Percentiles rank a stretch among this genome's conserved stretches.
phyloP scores from a whole-genome alignment of 2,329 filamentous ascomycete species.

The Bipolaris gigantea region DNA sequence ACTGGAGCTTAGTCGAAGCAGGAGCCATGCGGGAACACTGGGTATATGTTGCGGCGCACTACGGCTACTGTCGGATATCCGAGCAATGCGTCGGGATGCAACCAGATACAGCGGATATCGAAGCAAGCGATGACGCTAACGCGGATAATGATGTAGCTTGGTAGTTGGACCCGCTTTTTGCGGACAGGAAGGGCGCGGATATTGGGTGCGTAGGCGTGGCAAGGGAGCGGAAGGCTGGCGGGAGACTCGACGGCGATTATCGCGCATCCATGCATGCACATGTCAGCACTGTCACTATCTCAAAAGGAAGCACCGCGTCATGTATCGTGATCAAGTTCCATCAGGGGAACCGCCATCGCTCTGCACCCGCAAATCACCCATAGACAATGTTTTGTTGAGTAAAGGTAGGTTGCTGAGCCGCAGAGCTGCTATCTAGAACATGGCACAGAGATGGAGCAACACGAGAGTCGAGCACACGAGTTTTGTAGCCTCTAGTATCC shows the following conservation, averaged over 20 bases:
- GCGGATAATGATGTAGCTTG: conserved; percentile 24
- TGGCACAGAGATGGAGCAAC: too few species aligned
- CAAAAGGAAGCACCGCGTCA: background rate
- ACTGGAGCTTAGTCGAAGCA: conserved; percentile 3
- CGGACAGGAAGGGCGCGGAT: conserved; percentile 18
- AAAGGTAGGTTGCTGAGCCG: background rate
- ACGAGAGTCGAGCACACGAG: too few species aligned
- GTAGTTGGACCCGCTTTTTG: background rate
- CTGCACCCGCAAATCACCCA: background rate
- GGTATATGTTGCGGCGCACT: conserved; percentile 27
- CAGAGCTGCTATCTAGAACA: background rate
- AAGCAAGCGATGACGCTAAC: conserved; percentile 8
- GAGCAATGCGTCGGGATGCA: background rate
- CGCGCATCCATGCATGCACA: background rate
- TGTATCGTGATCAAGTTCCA: background rate
- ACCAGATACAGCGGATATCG: conserved; percentile 27
- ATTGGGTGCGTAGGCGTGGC: conserved; percentile 13
- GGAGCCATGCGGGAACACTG: conserved; percentile 10
- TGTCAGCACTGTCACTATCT: background rate
- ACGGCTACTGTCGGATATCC: conserved; percentile 32
- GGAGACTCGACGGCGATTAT: background rate
- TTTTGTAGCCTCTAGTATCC: too few species aligned
- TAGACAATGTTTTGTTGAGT: background rate
- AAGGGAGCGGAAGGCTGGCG: background rate
- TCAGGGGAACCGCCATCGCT: background rate